These are phyloP conservation scores for Dactylonectria macrodidyma DNA, from an alignment of 2,329 filamentous ascomycete genomes.

Conservation along the genomic window DNA sequence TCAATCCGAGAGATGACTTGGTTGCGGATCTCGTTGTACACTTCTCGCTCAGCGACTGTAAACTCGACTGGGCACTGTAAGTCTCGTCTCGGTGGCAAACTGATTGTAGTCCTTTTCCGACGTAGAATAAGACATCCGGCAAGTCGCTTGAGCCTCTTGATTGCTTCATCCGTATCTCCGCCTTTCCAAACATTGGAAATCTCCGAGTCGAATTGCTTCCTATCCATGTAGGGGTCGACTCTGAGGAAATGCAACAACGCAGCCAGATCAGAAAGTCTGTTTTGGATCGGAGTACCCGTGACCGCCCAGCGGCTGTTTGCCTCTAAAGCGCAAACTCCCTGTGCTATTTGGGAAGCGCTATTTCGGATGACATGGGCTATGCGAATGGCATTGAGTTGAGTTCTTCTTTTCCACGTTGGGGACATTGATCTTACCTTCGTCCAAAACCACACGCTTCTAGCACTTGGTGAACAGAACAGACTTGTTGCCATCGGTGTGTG, in stretches of 20 bases:
- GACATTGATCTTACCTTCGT: slow-evolving; percentile 10
- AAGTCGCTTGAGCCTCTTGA: slow-evolving; percentile 56
- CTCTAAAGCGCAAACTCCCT: slow-evolving; percentile 54
- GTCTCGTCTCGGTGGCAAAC: slow-evolving; percentile 55
- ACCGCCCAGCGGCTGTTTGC: slow-evolving; percentile 59
- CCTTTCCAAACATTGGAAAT: slow-evolving; percentile 54
- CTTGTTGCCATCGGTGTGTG: neutral
- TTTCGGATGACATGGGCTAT: slow-evolving; percentile 8
- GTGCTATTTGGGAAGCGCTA: slow-evolving; percentile 17
- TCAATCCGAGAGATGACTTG: slow-evolving; percentile 51
- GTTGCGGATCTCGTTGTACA: slow-evolving; percentile 52
- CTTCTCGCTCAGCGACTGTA: slow-evolving; percentile 47
- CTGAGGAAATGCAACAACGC: slow-evolving; percentile 59
- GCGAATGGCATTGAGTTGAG: too few species aligned
- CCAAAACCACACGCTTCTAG: slow-evolving; percentile 50
- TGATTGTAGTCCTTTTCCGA: slow-evolving; percentile 54
- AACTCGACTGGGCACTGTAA: slow-evolving; percentile 52
- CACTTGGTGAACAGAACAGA: slow-evolving; percentile 49
- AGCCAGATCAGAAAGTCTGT: slow-evolving; percentile 57
- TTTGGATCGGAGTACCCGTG: slow-evolving; percentile 65
- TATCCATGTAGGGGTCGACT: slow-evolving; percentile 54
- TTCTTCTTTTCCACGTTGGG: too few species aligned
- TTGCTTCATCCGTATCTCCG: slow-evolving; percentile 52
- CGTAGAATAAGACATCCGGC: slow-evolving; percentile 56
- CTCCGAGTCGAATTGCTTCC: slow-evolving; percentile 10